phyloP scores from a whole-genome alignment of 345 rosid species.

The Melastoma malabathricum region DNA sequence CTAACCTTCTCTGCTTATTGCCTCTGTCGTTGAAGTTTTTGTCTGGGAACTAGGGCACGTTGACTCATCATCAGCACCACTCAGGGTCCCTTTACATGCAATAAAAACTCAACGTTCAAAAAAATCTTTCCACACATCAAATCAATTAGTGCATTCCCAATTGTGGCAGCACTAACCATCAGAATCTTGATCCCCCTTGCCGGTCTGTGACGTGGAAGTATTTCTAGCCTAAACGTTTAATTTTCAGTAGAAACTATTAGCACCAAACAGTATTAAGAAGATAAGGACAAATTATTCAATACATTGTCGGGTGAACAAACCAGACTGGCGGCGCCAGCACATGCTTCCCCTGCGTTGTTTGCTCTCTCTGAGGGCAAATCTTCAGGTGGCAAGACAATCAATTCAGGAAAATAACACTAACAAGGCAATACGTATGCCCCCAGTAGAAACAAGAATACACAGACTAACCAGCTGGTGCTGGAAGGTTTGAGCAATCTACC shows the following conservation, averaged over 20 bases:
- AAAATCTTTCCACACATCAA: not conserved
- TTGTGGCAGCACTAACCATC: conserved; percentile 44
- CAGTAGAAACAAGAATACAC: not conserved
- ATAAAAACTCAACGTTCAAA: conserved; percentile 6
- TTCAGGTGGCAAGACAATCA: conserved; percentile 7
- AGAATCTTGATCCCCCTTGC: conserved; percentile 52
- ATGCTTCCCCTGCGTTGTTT: too few relatives aligned
- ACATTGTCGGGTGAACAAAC: too few relatives aligned
- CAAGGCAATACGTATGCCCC: too few relatives aligned
- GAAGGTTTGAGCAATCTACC: conserved; percentile 15
- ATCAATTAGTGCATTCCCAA: conserved; percentile 9
- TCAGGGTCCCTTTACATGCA: conserved; percentile 39
- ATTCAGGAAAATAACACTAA: not conserved
- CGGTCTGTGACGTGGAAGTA: conserved; percentile 22
- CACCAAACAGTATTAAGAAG: not conserved
- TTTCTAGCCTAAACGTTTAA: conserved; percentile 24
- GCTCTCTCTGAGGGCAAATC: conserved; percentile 33
- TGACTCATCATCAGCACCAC: conserved; percentile 43
- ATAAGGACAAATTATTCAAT: too few relatives aligned
- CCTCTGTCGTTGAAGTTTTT: conserved; percentile 21
- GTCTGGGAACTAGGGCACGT: conserved; percentile 33
- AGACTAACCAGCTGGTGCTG: conserved; percentile 25
- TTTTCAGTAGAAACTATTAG: not conserved
- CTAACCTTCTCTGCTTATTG: conserved; percentile 38
- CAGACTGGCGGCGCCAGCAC: too few relatives aligned